Evolutionary conservation across 345 rosid genomes (phyloP).

Genomic region (Eucalyptus regnans): DNA sequence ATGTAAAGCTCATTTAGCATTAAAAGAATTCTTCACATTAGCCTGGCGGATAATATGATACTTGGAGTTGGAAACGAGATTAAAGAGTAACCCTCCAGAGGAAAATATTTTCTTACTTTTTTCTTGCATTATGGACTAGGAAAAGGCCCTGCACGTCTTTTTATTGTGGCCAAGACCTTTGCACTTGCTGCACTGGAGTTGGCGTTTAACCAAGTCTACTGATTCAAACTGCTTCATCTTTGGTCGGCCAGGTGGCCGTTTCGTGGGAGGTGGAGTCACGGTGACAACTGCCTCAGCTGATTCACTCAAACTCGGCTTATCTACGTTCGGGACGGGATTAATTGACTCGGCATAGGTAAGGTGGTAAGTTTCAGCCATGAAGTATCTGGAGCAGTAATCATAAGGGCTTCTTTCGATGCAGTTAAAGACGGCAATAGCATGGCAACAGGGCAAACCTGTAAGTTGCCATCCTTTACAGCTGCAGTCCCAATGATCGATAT

Average conservation of each 20-base stretch:
- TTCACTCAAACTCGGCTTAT: conserved; percentile 33
- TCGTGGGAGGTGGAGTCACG: conserved; percentile 86
- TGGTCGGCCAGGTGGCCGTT: conserved; percentile 77
- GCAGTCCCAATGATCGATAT: conserved; percentile 63
- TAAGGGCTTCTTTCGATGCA: conserved; percentile 53
- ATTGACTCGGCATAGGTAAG: conserved; percentile 57
- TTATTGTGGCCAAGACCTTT: conserved; percentile 96
- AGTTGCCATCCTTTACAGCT: conserved; percentile 75
- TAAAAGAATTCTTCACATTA: neutral
- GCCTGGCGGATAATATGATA: neutral
- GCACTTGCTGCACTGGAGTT: conserved; percentile 95
- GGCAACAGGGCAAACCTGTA: conserved; percentile 77
- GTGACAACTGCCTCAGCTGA: conserved; percentile 18
- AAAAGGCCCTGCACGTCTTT: conserved; percentile 63
- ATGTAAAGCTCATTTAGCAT: neutral
- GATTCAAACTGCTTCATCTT: conserved; percentile 60
- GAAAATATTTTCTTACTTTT: neutral
- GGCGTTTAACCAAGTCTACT: conserved; percentile 56
- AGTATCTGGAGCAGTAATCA: conserved; percentile 69
- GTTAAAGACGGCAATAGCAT: conserved; percentile 59
- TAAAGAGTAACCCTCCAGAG: neutral
- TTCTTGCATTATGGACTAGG: conserved; percentile 9
- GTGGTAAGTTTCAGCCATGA: conserved; percentile 38
- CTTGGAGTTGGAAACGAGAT: neutral
- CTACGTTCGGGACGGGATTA: conserved; percentile 75